A percentile compares a stretch with the other conserved stretches of the same genome.
These are phyloP conservation scores for Tricholoma flavovirens DNA, from an alignment of 768 basidiomycete genomes.

Conservation along the genomic window DNA sequence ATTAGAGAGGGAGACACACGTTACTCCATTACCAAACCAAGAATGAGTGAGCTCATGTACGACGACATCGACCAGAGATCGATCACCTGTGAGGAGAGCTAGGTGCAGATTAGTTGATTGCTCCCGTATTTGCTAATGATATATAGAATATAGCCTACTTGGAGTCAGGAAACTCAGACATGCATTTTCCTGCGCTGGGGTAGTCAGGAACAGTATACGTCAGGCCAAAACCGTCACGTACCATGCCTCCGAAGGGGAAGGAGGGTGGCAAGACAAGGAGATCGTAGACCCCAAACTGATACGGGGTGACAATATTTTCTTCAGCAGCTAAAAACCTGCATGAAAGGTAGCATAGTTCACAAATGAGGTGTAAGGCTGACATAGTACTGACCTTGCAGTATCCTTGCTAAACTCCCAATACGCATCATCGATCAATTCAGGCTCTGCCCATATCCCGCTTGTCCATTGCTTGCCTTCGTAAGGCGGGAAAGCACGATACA, in stretches of 20 bases:
- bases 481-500: constrained; percentile 59
- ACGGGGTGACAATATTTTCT: constrained; percentile 69
- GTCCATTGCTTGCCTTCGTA: constrained; percentile 67
- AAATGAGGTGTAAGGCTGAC: background rate
- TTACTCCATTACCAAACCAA: constrained; percentile 91
- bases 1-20: constrained; percentile 31
- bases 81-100: constrained; percentile 85
- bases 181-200: constrained; percentile 68
- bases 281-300: constrained; percentile 86
- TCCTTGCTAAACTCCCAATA: constrained; percentile 90
- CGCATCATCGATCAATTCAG: constrained; percentile 67
- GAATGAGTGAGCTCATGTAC: constrained; percentile 85
- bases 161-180: constrained; percentile 87
- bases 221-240: constrained; percentile 23
- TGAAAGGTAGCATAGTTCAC: background rate
- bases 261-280: constrained; percentile 83
- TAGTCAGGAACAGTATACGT: constrained; percentile 4
- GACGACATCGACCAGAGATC: constrained; percentile 81
- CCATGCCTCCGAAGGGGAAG: constrained; percentile 93
- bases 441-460: constrained; percentile 89
- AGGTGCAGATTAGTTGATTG: background rate
- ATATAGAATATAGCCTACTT: constrained; percentile 39
- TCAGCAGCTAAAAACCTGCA: constrained; percentile 69
- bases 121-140: background rate
- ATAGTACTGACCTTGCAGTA: constrained; percentile 54